phyloP scores from a whole-genome alignment of 1,284 basidiomycete genomes.

The Ceratobasidium sp. region DNA sequence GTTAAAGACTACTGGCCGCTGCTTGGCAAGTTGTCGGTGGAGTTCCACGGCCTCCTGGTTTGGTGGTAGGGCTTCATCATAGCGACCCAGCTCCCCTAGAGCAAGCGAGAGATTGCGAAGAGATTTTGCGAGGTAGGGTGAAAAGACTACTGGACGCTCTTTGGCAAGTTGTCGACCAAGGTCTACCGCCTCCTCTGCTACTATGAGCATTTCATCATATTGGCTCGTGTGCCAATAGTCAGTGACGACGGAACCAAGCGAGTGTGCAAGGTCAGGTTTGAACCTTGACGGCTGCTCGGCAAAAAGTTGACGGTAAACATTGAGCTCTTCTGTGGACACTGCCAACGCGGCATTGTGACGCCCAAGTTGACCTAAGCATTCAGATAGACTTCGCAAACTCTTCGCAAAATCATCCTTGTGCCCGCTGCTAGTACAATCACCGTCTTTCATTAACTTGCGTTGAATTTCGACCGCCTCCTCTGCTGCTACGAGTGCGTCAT shows the following conservation, averaged over 20 bases:
- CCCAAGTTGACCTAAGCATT: neutral
- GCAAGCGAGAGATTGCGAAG: neutral
- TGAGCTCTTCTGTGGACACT: neutral
- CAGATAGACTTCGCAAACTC: neutral
- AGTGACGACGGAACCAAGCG: neutral
- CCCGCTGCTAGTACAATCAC: neutral
- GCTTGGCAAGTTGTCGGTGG: neutral
- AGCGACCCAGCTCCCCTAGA: neutral
- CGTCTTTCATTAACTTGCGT: neutral
- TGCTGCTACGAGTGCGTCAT: neutral
- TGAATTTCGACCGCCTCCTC: neutral
- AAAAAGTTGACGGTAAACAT: neutral
- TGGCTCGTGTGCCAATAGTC: neutral
- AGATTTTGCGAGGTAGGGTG: neutral
- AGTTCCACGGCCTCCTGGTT: neutral
- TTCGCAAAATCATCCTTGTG: constrained; percentile 1
- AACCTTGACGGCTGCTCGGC: neutral
- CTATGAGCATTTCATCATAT: neutral
- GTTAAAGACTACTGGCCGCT: neutral
- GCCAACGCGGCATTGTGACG: neutral
- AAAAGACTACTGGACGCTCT: neutral
- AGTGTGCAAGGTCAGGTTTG: neutral
- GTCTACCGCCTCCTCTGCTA: neutral
- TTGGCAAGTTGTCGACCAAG: neutral
- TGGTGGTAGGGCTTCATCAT: neutral